Evolutionary conservation across 2,329 filamentous ascomycete genomes (phyloP).

Genomic region (Trichoderma harzianum): DNA sequence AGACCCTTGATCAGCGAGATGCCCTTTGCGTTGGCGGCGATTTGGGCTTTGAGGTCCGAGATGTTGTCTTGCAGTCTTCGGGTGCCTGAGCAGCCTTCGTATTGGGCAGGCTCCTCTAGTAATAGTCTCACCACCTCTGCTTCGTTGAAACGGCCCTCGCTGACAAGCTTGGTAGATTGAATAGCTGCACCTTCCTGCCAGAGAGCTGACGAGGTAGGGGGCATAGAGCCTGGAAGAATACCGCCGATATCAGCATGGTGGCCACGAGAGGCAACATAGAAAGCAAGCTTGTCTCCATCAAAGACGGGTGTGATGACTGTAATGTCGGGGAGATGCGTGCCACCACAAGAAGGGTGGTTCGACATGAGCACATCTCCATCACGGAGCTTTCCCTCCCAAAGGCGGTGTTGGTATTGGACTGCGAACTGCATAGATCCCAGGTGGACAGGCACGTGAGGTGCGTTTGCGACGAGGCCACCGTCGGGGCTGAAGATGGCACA

Average conservation of each 20-base stretch:
- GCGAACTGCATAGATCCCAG: conserved; percentile 78
- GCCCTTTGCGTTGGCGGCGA: conserved; percentile 82
- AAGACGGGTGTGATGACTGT: conserved; percentile 38
- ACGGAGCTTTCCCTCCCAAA: conserved; percentile 54
- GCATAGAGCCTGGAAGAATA: conserved; percentile 80
- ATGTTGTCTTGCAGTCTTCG: conserved; percentile 78
- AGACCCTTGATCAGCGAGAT: conserved; percentile 69
- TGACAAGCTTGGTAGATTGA: conserved; percentile 68
- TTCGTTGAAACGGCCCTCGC: conserved; percentile 75
- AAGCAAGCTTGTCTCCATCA: conserved; percentile 40
- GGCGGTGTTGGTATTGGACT: conserved; percentile 64
- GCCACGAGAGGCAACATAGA: conserved; percentile 60
- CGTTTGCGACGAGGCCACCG: conserved; percentile 70
- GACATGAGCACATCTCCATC: conserved; percentile 37
- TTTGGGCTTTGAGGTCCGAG: conserved; percentile 81
- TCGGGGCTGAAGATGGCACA: conserved; percentile 75
- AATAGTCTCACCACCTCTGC: conserved; percentile 68
- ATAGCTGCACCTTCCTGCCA: conserved; percentile 64
- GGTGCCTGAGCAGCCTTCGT: conserved; percentile 74
- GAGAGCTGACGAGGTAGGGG: conserved; percentile 65
- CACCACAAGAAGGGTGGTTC: conserved; percentile 35
- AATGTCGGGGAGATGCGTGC: conserved; percentile 39
- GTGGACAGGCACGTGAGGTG: conserved; percentile 73
- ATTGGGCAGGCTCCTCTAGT: conserved; percentile 68
- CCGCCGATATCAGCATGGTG: conserved; percentile 59